Evolutionary conservation across 2,329 filamentous ascomycete species (phyloP), one percentile per base, ranked within the genome.

Genomic region (Bipolaris zeicola): DNA sequence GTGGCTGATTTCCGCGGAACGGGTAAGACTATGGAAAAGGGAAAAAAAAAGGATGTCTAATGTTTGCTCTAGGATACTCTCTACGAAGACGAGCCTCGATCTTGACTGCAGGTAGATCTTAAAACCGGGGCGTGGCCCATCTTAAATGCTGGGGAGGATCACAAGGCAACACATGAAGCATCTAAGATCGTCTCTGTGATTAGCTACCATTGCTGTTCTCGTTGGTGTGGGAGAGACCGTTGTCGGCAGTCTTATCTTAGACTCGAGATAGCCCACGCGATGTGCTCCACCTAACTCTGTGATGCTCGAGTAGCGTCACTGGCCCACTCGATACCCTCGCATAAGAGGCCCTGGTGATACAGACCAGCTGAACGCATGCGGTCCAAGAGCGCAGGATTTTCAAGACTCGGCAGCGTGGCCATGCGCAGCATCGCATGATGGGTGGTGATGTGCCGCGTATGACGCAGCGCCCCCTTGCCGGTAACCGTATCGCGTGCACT

Each of bases 161-260:
- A 38, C n/a, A 33, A 47, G 34, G 20, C 44, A 26, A 34, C 33
- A 50, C 31, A 49, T 42, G 47, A 50, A 55, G 18, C 26, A 41
- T 45, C 39, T 46, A 14, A 36, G 48, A 57, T 52, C 18, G 33
- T 39, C 37, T 42, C 41, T 47, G 42, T 41, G 54, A 31, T 14
- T 58, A 39, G 49, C 38, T 36, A 28, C 20, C 16, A 43, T 16
- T 43, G 39, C 38, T 36, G 24, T 51, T 28, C n/a, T 44, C 14
- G 52, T 42, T 48, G 37, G 47, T 47, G 67, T 55, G 60, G 64
- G 61, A 60, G 63, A 60, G 61, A 54, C 51, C 49, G 45, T 63
- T 50, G 55, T 22, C 52, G 51, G 24, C 55, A 60, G 55, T 54
- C 65, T 69, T 66, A 69, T 69, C 66, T 63, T 62, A 51, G 43